phyloP scores from a whole-genome alignment of 2,329 filamentous ascomycete species.

The Myriosclerotinia curreyana region DNA sequence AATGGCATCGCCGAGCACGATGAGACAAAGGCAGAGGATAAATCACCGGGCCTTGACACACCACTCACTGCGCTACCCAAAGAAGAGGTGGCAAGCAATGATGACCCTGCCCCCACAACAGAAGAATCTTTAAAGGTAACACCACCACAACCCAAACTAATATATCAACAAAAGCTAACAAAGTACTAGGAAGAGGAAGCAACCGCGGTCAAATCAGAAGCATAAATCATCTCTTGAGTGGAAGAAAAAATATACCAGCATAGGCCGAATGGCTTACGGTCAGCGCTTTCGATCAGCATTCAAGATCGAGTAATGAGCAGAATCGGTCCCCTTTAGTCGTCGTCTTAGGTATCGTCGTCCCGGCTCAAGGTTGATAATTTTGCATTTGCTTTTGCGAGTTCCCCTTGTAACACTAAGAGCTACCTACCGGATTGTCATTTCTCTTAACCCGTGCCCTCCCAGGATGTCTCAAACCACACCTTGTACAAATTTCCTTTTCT shows the following conservation, averaged over 20 bases:
- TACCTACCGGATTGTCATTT: conserved; percentile 29
- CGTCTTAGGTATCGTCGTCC: conserved; percentile 13
- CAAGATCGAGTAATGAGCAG: conserved; percentile 19
- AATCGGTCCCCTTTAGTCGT: conserved; percentile 2
- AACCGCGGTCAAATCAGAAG: conserved; percentile 28
- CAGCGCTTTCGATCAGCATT: conserved; percentile 3
- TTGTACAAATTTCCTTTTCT: conserved; percentile 37
- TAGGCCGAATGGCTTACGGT: conserved; percentile 10
- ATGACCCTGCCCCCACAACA: conserved; percentile 33
- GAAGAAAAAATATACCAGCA: conserved; percentile 10
- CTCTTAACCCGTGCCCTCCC: conserved; percentile 27
- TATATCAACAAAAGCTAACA: conserved; percentile 23
- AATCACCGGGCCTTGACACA: conserved; percentile 41
- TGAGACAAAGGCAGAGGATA: conserved; percentile 44
- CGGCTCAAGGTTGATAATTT: conserved; percentile 19
- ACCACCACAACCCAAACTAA: neutral
- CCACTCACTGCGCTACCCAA: conserved; percentile 28
- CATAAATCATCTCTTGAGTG: neutral
- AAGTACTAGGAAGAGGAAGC: conserved; percentile 27
- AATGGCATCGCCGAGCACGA: conserved; percentile 36
- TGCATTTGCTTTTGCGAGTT: conserved; percentile 31
- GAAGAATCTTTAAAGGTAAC: conserved; percentile 32
- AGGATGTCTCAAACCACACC: conserved; percentile 28
- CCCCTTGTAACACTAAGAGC: conserved; percentile 39
- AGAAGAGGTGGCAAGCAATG: conserved; percentile 33